phyloP scores from a whole-genome alignment of 2,329 filamentous ascomycete species.

The Aspergillus ochraceus region DNA sequence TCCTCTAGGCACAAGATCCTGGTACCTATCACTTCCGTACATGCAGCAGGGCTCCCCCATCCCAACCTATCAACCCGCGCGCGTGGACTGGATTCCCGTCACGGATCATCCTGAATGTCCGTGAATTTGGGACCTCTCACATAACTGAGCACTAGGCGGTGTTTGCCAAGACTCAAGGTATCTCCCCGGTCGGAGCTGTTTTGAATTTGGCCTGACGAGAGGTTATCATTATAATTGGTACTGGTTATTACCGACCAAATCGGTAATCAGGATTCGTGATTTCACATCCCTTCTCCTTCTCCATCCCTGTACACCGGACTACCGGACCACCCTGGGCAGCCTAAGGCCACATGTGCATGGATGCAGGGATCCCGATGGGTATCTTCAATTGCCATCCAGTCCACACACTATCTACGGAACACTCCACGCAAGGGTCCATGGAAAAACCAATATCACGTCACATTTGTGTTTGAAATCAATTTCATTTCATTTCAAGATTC shows the following conservation, averaged over 20 bases:
- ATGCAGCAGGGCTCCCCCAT: background rate
- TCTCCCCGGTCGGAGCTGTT: background rate
- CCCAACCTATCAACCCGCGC: background rate
- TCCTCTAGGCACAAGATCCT: too few species aligned
- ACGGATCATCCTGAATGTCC: background rate
- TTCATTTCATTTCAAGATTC: background rate
- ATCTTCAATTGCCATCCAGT: too few species aligned
- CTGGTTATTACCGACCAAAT: too few species aligned
- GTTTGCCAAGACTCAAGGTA: background rate
- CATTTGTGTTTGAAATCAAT: conserved; percentile 1
- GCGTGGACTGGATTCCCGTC: too few species aligned
- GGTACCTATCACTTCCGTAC: too few species aligned
- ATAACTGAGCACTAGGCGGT: background rate
- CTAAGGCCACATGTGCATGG: background rate
- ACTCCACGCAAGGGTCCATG: background rate
- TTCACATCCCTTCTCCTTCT: background rate
- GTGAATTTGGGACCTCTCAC: background rate
- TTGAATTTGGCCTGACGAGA: background rate
- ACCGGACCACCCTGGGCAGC: background rate
- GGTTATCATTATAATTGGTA: too few species aligned
- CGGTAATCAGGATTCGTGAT: too few species aligned
- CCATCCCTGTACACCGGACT: background rate
- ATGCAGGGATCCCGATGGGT: background rate
- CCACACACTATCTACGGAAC: too few species aligned
- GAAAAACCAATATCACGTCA: background rate